Conservation (phyloP, 371 early-diverging fungal genomes). For the Mucor racemosus region DNA sequence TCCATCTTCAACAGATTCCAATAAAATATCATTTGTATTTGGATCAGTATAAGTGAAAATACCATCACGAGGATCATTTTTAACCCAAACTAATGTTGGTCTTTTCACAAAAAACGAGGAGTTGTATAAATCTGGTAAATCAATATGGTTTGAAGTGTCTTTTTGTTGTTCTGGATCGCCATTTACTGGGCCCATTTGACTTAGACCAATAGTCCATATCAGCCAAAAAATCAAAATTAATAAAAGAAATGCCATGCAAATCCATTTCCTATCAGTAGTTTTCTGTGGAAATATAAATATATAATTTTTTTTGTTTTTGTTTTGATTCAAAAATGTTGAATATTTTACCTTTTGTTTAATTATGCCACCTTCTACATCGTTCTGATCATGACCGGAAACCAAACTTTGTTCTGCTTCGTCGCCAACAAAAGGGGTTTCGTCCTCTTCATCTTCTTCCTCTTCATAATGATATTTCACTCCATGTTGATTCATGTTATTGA, state of each 20-base stretch:
- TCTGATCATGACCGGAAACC: slow-evolving; percentile 4
- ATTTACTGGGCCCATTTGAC: slow-evolving; percentile 25
- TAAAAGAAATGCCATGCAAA: slow-evolving; percentile 33
- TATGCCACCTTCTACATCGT: slow-evolving; percentile 14
- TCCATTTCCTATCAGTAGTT: slow-evolving; percentile 23
- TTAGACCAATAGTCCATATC: slow-evolving; percentile 43
- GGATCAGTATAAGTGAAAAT: slow-evolving; percentile 54
- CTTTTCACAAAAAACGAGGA: slow-evolving; percentile 47
- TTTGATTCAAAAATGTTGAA: neutral
- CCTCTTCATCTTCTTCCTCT: slow-evolving; percentile 24
- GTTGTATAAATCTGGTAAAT: slow-evolving; percentile 61
- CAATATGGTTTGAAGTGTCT: slow-evolving; percentile 30
- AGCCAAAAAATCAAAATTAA: slow-evolving; percentile 31
- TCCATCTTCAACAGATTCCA: slow-evolving; percentile 42
- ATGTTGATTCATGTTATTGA: neutral
- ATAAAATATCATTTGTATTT: slow-evolving; percentile 48
- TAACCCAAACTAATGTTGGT: slow-evolving; percentile 54
- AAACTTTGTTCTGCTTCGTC: slow-evolving; percentile 30
- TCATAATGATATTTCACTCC: slow-evolving; percentile 15
- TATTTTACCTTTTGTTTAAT: slow-evolving; percentile 6
- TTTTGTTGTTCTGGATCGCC: neutral
- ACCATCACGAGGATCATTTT: slow-evolving; percentile 55
- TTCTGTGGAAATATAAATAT: slow-evolving; percentile 16
- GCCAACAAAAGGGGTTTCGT: slow-evolving; percentile 23
- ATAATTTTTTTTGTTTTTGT: slow-evolving; percentile 9